A percentile compares a stretch with the other conserved stretches of the same genome.
Conservation (phyloP, 352 stramenopile species). For the Phytophthora citrophthora region DNA sequence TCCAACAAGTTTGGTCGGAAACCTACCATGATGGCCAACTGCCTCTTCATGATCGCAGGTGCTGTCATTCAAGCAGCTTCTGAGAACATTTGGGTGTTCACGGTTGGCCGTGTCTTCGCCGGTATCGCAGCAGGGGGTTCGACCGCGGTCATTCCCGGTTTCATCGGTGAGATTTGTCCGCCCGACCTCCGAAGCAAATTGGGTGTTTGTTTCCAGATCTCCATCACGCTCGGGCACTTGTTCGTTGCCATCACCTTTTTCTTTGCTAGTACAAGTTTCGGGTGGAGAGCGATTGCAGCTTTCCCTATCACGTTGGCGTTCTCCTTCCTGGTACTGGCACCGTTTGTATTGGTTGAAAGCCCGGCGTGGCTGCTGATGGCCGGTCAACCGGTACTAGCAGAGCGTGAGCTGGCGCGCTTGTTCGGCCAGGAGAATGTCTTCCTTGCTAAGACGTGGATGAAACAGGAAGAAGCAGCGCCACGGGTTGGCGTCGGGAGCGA, state of each 20-base stretch:
- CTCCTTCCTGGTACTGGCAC: slow-evolving; percentile 42
- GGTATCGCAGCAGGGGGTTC: slow-evolving; percentile 50
- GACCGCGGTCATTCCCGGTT: slow-evolving; percentile 43
- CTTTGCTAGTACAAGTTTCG: slow-evolving; percentile 48
- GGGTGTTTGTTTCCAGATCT: slow-evolving; percentile 52
- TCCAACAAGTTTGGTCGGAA: slow-evolving; percentile 54
- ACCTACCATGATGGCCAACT: slow-evolving; percentile 41
- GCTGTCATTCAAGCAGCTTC: slow-evolving; percentile 37
- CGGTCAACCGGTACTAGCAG: slow-evolving; percentile 26
- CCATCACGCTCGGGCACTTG: slow-evolving; percentile 51
- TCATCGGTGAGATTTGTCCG: slow-evolving; percentile 58
- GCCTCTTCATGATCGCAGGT: slow-evolving; percentile 53
- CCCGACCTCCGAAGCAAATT: slow-evolving; percentile 46
- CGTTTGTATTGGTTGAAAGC: slow-evolving; percentile 56
- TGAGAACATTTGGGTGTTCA: slow-evolving; percentile 38
- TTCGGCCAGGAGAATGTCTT: slow-evolving; percentile 42
- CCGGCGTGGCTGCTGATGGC: slow-evolving; percentile 51
- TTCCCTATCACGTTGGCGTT: slow-evolving; percentile 48
- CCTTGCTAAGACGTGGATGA: slow-evolving; percentile 45
- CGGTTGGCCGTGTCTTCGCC: slow-evolving; percentile 50
- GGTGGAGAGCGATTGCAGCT: slow-evolving; percentile 62
- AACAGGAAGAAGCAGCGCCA: slow-evolving; percentile 32
- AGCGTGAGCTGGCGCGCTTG: slow-evolving; percentile 34
- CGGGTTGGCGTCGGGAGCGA: slow-evolving; percentile 27
- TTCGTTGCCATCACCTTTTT: slow-evolving; percentile 57